Conservation (phyloP, 2,329 filamentous ascomycete genomes). For the Phoma sp. region DNA sequence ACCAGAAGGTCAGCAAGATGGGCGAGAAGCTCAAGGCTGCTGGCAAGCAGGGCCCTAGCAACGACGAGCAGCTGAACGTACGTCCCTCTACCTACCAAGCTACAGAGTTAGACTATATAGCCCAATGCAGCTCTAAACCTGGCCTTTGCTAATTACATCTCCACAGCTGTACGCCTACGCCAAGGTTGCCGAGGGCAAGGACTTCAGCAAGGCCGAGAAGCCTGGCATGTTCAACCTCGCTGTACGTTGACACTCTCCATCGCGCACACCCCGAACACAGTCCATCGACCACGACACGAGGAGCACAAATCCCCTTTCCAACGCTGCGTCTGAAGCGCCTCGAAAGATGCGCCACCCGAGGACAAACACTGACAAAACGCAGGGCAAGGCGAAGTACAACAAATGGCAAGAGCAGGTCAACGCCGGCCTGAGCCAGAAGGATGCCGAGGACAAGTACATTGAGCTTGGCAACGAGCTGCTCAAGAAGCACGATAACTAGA, state of each 20-base stretch:
- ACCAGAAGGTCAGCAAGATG: slow-evolving; percentile 41
- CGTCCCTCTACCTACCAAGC: slow-evolving; percentile 1
- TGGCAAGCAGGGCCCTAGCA: slow-evolving; percentile 34
- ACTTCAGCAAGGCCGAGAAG: slow-evolving; percentile 51
- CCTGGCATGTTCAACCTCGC: slow-evolving; percentile 76
- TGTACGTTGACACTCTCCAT: slow-evolving; percentile 50
- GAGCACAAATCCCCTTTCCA: not conserved
- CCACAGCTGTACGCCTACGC: slow-evolving; percentile 59
- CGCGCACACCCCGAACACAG: not conserved
- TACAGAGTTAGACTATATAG: not conserved
- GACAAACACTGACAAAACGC: slow-evolving; percentile 14
- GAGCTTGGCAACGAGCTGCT: slow-evolving; percentile 75
- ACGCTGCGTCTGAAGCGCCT: not conserved
- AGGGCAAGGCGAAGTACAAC: slow-evolving; percentile 82
- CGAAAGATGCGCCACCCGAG: not conserved
- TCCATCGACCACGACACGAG: not conserved
- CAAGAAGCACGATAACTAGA: slow-evolving; percentile 66
- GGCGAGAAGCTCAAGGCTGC: slow-evolving; percentile 39
- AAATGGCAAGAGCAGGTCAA: slow-evolving; percentile 77
- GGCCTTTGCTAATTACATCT: slow-evolving; percentile 5
- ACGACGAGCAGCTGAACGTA: slow-evolving; percentile 59
- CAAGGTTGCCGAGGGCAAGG: slow-evolving; percentile 51
- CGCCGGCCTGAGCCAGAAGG: slow-evolving; percentile 64
- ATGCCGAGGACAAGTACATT: slow-evolving; percentile 80
- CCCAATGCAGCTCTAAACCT: not conserved